These are phyloP conservation scores for Protomyces macrosporus DNA, from an alignment of 1,139 yeast species.

Conservation along the genomic window DNA sequence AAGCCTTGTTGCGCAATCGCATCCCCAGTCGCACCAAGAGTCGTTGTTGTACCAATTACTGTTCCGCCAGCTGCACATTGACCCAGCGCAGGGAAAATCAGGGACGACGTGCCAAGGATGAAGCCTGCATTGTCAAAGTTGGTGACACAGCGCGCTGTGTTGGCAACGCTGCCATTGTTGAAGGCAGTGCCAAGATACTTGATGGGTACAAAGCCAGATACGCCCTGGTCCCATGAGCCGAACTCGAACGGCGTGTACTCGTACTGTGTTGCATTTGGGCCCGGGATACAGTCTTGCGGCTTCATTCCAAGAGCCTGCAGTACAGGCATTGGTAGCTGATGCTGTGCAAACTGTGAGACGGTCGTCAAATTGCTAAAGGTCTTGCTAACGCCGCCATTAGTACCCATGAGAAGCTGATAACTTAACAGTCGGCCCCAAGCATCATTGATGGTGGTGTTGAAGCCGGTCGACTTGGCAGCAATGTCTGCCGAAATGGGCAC, in stretches of 20 bases:
- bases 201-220: slow-evolving; percentile 64
- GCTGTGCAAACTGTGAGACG: slow-evolving; percentile 51
- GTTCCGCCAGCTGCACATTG: slow-evolving; percentile 47
- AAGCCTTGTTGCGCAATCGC: slow-evolving; percentile 36
- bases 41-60: slow-evolving; percentile 48
- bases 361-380: slow-evolving; percentile 64
- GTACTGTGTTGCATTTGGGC: slow-evolving; percentile 43
- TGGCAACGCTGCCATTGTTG: slow-evolving; percentile 49
- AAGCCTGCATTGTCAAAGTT: slow-evolving; percentile 71
- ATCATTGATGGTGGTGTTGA: slow-evolving; percentile 70
- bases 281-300: slow-evolving; percentile 49
- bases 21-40: slow-evolving; percentile 43
- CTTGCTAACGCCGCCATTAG: slow-evolving; percentile 59
- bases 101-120: slow-evolving; percentile 67
- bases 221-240: slow-evolving; percentile 84
- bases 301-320: slow-evolving; percentile 79
- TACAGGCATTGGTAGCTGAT: slow-evolving; percentile 83
- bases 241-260: slow-evolving; percentile 78
- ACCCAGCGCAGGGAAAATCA: slow-evolving; percentile 66
- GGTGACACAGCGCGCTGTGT: slow-evolving; percentile 44
- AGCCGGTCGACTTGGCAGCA: slow-evolving; percentile 62
- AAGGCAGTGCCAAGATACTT: slow-evolving; percentile 70
- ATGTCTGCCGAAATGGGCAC: slow-evolving; percentile 51
- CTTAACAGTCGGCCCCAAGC: slow-evolving; percentile 88
- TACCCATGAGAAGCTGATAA: slow-evolving; percentile 60